Conservation (phyloP, 2,329 filamentous ascomycete species). For the Colletotrichum somersetense region DNA sequence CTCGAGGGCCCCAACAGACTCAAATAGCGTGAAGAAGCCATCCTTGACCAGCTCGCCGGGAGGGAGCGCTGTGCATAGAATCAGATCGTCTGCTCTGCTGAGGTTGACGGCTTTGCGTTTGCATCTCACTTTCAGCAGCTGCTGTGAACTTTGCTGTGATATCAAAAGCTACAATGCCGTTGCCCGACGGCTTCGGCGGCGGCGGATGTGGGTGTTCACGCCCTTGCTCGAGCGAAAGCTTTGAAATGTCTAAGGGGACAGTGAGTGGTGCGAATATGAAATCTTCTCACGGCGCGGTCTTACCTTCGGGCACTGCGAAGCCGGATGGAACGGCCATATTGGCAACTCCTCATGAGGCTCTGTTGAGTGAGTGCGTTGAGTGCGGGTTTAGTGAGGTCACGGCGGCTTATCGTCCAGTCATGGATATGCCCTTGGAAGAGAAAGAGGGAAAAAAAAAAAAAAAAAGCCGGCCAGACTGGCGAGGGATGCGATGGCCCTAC, state of each 20-base stretch:
- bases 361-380: conserved; percentile 29
- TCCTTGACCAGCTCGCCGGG: conserved; percentile 92
- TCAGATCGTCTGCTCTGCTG: conserved; percentile 43
- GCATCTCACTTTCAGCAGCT: conserved; percentile 64
- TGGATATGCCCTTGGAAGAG: conserved; percentile 28
- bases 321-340: conserved; percentile 45
- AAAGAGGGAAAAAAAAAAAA: background rate
- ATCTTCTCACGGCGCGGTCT: conserved; percentile 20
- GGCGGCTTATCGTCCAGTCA: conserved; percentile 17
- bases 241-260: conserved; percentile 54
- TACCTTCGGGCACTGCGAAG: conserved; percentile 53
- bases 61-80: conserved; percentile 69
- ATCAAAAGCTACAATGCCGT: conserved; percentile 68
- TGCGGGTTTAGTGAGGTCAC: conserved; percentile 40
- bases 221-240: conserved; percentile 55
- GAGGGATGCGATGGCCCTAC: background rate
- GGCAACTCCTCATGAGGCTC: conserved; percentile 31
- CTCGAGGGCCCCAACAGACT: conserved; percentile 90
- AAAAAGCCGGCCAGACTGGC: background rate
- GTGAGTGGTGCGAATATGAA: conserved; percentile 37
- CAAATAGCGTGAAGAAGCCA: conserved; percentile 93
- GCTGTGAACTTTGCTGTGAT: conserved; percentile 68
- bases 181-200: conserved; percentile 56
- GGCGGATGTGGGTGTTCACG: conserved; percentile 50
- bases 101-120: background rate